Base-by-base conservation (phyloP, 352 stramenopile species). In the Phytophthora vignae region DNA sequence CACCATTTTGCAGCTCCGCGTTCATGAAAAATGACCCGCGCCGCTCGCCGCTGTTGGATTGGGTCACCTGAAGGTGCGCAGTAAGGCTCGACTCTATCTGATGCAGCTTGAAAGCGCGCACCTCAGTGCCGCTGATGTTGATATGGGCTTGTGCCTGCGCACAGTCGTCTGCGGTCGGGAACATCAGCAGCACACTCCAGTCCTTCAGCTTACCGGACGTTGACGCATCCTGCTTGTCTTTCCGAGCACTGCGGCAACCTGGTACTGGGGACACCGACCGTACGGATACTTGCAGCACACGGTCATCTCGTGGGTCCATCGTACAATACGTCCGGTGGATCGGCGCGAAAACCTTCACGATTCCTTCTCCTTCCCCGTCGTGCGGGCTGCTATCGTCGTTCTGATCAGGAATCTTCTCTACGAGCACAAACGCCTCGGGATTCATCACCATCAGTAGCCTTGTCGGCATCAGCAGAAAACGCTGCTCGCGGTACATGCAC, bases 401-500 rank as follows among this genome's bases (percentile, higher is more conserved):
- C 55, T 69, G 57, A 27, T 77, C 69, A 3, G 59, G 55, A 22
- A 74, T 69, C 27, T 73, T 82, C 71, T 94, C 87, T 12, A 90
- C 81, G 27, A 94, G 76, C 29, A 83, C 84, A 31, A 91, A 79
- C n/a, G 81, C 85, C 61, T 94, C 87, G 1, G 85, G 82, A 75
- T 94, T 94, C 25, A 94, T 68, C 56, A 91, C 76, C 85, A 94
- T 84, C 22, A 90, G 60, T 8, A 94, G 55, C 54, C 70, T 82
- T 3, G 85, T 84, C 1, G 87, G 84, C 11, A 82, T 82, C 19
- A 87, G 72, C 52, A 93, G 33, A 58, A 94, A 94, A 5, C 87
- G 85, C 58, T 94, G 87, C 55, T 94, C 87, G n/a, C 87, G 81
- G 76, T 86, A 94, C 21, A 90, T 83, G 60, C 87, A 94, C 36